Base-by-base conservation (phyloP, 192 early-diverging fungal species). In the Umbelopsis isabellina region DNA sequence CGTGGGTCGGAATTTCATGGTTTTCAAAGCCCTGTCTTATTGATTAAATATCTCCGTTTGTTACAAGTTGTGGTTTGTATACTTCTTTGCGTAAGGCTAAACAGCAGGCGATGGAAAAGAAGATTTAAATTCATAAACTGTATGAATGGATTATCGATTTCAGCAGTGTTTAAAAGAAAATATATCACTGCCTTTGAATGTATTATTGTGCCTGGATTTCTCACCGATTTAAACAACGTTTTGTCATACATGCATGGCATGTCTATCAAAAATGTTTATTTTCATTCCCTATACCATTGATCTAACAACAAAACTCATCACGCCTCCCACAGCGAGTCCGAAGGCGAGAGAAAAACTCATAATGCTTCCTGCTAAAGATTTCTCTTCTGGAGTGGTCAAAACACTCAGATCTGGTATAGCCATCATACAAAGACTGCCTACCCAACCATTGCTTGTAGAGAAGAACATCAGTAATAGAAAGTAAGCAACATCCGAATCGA, bases 251-350 rank as follows among this genome's bases (percentile, higher is more conserved):
- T 10, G 37, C 7, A 6, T 41, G 37, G 37, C 37, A 41, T 41
- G 10, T 41, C 37, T 41, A 41, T 41, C 37, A 41, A 41, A 4
- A 1, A 41, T 52, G 2, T 52, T 52, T 23, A 22, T 52, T 9
- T 25, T 25, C 21, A 9, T 10, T 21, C 22, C 22, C 25, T 70
- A 78, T 49, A 72, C 51, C 55, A 84, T 55, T 7, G 69, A 53
- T 72, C 83, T 72, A 5, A 86, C 68, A 3, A 75, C 74, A 75
- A 89, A 89, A 58, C 81, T 82, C 23, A 86, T 69, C 33, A 82
- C 52, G 15, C 90, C 87, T 52, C 92, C 92, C n/a, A 91, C 48
- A 0, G 90, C 88, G 69, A 93, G 75, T 5, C 92, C 92, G 21
- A 84, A 23, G 13, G 84, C 82, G 51, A 93, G 76, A 27, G 84